phyloP scores from a whole-genome alignment of 164 flowering plant genomes.

The Protea cynaroides region DNA sequence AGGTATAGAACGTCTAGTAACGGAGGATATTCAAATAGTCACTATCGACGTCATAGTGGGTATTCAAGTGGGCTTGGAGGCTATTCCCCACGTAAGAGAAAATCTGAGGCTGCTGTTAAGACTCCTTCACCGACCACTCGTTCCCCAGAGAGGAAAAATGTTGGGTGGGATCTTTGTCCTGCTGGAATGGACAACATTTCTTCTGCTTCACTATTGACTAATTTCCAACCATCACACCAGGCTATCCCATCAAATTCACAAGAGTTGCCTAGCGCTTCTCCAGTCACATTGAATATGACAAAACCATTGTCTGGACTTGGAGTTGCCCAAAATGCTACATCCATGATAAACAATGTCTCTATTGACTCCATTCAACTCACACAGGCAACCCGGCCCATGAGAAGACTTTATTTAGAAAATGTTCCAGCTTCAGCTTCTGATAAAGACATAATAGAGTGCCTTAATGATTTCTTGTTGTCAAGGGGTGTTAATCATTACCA shows the following conservation, averaged over 20 bases:
- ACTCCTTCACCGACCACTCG: slow-evolving; percentile 71
- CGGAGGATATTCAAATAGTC: slow-evolving; percentile 40
- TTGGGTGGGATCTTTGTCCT: slow-evolving; percentile 80
- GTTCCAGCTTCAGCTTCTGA: slow-evolving; percentile 74
- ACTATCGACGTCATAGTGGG: slow-evolving; percentile 40
- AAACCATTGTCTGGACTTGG: slow-evolving; percentile 21
- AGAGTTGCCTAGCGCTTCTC: slow-evolving; percentile 22
- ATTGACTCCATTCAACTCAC: slow-evolving; percentile 78
- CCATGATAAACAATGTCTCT: slow-evolving; percentile 25
- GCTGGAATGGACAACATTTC: slow-evolving; percentile 17
- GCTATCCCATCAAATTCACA: slow-evolving; percentile 16
- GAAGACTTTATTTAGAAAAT: slow-evolving; percentile 82
- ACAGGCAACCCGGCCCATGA: slow-evolving; percentile 76
- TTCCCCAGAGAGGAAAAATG: slow-evolving; percentile 65
- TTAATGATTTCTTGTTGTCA: slow-evolving; percentile 56
- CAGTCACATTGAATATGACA: slow-evolving; percentile 20
- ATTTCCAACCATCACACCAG: slow-evolving; percentile 21
- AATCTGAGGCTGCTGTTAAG: slow-evolving; percentile 54
- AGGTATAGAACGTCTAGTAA: slow-evolving; percentile 37
- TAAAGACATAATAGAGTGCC: slow-evolving; percentile 55
- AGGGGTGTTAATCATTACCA: slow-evolving; percentile 52
- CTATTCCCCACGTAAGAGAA: slow-evolving; percentile 96
- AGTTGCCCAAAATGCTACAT: slow-evolving; percentile 13
- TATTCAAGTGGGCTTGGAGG: slow-evolving; percentile 84
- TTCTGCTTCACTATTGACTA: slow-evolving; percentile 27